Evolutionary conservation across 1,284 basidiomycete genomes (phyloP).

Genomic region (Melampsora occidentalis): DNA sequence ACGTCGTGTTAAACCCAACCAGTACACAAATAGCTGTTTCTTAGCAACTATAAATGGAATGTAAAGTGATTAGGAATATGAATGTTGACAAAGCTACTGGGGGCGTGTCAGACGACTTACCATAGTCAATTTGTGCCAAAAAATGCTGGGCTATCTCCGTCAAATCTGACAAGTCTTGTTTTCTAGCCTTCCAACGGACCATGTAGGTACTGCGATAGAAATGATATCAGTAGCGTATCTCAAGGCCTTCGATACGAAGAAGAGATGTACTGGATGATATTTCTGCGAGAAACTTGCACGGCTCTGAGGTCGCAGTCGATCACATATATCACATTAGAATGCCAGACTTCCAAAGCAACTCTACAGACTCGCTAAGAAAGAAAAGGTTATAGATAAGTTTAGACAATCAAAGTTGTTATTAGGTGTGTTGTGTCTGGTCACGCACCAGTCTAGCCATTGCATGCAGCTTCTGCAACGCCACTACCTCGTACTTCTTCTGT

Average conservation of each 20-base stretch:
- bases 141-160: not conserved
- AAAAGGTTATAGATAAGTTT: too few species aligned
- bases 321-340: not conserved
- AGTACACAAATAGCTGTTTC: not conserved
- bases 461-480: constrained; percentile 9
- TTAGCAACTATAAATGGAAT: not conserved
- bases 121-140: not conserved
- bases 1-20: not conserved
- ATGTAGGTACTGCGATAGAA: not conserved
- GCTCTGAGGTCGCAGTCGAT: constrained; percentile 1
- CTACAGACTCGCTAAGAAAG: not conserved
- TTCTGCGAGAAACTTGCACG: not conserved
- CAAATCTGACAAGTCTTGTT: not conserved
- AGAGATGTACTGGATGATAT: not conserved
- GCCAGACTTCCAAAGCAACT: not conserved
- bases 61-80: not conserved
- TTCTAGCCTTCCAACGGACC: not conserved
- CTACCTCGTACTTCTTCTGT: not conserved
- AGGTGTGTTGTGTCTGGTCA: not conserved
- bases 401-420: too few species aligned
- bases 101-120: not conserved
- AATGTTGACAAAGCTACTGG: not conserved
- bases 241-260: not conserved
- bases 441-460: not conserved
- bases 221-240: not conserved